Evolutionary conservation across 2,329 filamentous ascomycete genomes (phyloP).

Genomic region (Fusarium humuli): DNA sequence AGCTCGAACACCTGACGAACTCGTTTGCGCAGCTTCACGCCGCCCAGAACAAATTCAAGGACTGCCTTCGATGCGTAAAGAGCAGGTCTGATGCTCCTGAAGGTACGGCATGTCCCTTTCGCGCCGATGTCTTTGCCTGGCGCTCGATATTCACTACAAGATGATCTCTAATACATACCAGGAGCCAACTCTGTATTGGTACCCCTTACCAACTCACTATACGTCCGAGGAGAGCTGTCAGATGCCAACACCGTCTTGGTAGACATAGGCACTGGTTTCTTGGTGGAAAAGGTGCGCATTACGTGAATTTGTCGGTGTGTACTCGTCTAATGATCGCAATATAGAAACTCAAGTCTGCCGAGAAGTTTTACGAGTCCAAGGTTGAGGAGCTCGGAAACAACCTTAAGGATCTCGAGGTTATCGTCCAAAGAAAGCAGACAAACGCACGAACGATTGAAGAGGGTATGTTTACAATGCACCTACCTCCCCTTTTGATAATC

Average conservation of each 20-base stretch:
- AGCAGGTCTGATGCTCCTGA: conserved; percentile 50
- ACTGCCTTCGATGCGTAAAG: conserved; percentile 84
- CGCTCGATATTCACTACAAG: background rate
- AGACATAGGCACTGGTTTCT: conserved; percentile 93
- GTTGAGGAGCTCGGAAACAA: conserved; percentile 64
- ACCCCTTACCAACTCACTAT: conserved; percentile 94
- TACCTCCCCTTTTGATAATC: background rate
- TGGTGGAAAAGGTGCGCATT: conserved; percentile 82
- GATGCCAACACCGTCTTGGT: conserved; percentile 84
- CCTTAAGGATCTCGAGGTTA: conserved; percentile 67
- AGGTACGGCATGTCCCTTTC: conserved; percentile 42
- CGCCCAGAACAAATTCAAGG: conserved; percentile 90
- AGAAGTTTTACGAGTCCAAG: conserved; percentile 68
- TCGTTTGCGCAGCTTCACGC: conserved; percentile 91
- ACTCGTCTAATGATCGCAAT: conserved; percentile 27
- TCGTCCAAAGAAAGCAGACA: conserved; percentile 78
- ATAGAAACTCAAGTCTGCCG: conserved; percentile 65
- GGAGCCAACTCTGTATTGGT: conserved; percentile 76
- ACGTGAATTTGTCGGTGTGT: background rate
- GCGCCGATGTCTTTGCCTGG: background rate
- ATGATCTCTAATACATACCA: conserved; percentile 31
- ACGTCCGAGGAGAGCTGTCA: conserved; percentile 85
- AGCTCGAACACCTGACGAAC: conserved; percentile 91
- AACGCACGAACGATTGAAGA: conserved; percentile 92
- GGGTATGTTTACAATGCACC: conserved; percentile 60